These are phyloP conservation scores for Lathyrus oleraceus DNA, from an alignment of 306 rosid genomes.

Conservation along the genomic window DNA sequence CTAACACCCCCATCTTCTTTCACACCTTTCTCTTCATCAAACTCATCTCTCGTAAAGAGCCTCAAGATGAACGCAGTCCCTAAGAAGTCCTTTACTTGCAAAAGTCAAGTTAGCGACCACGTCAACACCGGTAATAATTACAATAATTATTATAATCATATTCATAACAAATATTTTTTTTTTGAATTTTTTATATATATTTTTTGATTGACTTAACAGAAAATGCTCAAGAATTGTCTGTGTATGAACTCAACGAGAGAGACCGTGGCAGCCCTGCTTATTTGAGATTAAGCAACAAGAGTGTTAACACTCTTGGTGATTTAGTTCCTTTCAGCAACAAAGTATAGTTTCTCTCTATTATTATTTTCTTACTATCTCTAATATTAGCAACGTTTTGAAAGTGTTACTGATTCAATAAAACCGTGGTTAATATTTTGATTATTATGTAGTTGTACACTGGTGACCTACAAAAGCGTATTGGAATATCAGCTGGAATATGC, in stretches of 20 bases:
- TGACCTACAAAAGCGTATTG: constrained; percentile 56
- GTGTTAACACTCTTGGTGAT: constrained; percentile 63
- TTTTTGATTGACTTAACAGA: constrained; percentile 35
- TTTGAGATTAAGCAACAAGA: constrained; percentile 59
- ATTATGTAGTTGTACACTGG: constrained; percentile 52
- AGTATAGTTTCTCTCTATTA: constrained; percentile 24
- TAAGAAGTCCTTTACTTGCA: constrained; percentile 41
- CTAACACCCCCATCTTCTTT: constrained; percentile 28
- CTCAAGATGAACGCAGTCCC: constrained; percentile 29
- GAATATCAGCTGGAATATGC: constrained; percentile 62
- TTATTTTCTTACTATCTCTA: neutral
- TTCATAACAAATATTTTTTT: neutral
- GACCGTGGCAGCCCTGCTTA: constrained; percentile 74
- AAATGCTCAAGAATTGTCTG: constrained; percentile 55
- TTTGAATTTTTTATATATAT: constrained; percentile 1
- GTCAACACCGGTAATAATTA: constrained; percentile 26
- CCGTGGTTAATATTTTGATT: neutral
- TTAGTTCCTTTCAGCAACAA: constrained; percentile 71
- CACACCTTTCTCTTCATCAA: constrained; percentile 36
- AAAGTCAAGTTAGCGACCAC: constrained; percentile 35
- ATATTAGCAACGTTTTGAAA: neutral
- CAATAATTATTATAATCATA: neutral
- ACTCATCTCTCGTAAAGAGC: constrained; percentile 18
- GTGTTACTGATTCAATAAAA: neutral
- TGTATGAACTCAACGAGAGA: constrained; percentile 67